Base-by-base conservation (phyloP, 192 early-diverging fungal genomes). In the Coemansia sp. region DNA sequence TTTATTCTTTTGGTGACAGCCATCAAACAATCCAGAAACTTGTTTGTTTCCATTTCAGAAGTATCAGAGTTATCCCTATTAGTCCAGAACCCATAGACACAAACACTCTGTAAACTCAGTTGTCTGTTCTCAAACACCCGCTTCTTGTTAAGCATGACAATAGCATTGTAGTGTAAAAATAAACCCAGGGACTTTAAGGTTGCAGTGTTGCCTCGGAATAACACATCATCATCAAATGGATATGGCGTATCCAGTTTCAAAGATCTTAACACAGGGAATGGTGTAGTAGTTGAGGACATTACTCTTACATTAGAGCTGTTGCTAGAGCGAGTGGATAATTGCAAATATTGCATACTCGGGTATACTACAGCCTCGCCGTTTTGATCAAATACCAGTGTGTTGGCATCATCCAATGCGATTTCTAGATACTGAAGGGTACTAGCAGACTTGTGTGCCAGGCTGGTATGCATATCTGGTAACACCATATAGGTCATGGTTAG, bases 201-300 rank as follows among this genome's bases (percentile, higher is more conserved):
- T 1, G 12, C 32, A 13, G 20, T 41, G 13, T 67, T 67, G 15
- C 65, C 65, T 12, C 65, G 50, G 15, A 67, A 67, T 13, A 67
- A 22, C 36, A 56, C 53, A 24, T 67, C 50, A 42, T 67, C 38
- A 27, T 17, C 22, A n/a, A 56, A 67, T 41, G 65, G 51, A 13
- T 56, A 67, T 7, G 13, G 19, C 27, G 53, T 6, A 9, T 41
- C 8, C 5, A 51, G 36, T 34, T 24, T 24, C 6, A 67, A 3
- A 4, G 20, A 3, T 13, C 36, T 20, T 20, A 67, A 20, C 6
- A 13, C n/a, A 6, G 65, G 65, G 55, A 56, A 67, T 9, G 3
- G 40, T 20, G 44, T 36, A 19, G 3, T 50, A 22, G 5, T 24
- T 22, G 17, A 9, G 12, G 36, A 36, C 27, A 6, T 3, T 38